A percentile compares a stretch with the other conserved stretches of the same genome.
Evolutionary conservation across 352 stramenopile genomes (phyloP).

Genomic region (Peronosclerospora sorghi): DNA sequence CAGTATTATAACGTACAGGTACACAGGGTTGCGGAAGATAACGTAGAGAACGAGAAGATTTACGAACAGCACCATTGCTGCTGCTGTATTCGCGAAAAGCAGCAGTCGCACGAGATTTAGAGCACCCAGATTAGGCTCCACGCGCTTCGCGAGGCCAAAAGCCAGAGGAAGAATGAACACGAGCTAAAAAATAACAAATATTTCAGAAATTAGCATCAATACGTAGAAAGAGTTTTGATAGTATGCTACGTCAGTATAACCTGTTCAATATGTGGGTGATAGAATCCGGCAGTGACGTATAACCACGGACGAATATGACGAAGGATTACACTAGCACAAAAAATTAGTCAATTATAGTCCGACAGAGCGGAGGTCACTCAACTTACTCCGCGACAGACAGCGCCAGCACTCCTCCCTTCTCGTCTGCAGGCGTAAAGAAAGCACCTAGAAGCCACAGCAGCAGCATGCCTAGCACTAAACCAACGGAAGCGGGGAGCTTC

Average conservation of each 20-base stretch:
- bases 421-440: slow-evolving; percentile 59
- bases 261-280: slow-evolving; percentile 71
- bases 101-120: slow-evolving; percentile 55
- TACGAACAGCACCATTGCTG: slow-evolving; percentile 64
- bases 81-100: slow-evolving; percentile 60
- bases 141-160: slow-evolving; percentile 62
- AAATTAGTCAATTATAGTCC: neutral
- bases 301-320: slow-evolving; percentile 80
- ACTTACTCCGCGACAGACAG: slow-evolving; percentile 75
- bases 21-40: slow-evolving; percentile 63
- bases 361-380: no score
- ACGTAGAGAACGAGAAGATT: slow-evolving; percentile 79
- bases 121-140: slow-evolving; percentile 61
- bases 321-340: slow-evolving; percentile 51
- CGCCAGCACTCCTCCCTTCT: slow-evolving; percentile 55
- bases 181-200: slow-evolving; percentile 27
- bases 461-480: slow-evolving; percentile 45
- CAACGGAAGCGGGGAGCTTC: slow-evolving; percentile 61
- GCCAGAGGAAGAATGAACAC: slow-evolving; percentile 47
- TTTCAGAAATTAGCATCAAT: neutral
- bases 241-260: slow-evolving; percentile 9
- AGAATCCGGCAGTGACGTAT: slow-evolving; percentile 78
- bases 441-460: slow-evolving; percentile 63
- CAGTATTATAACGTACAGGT: slow-evolving; percentile 32
- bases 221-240: neutral